These are phyloP conservation scores for Groenewaldozyma auringiensis DNA, from an alignment of 1,139 yeast species.

Conservation along the genomic window DNA sequence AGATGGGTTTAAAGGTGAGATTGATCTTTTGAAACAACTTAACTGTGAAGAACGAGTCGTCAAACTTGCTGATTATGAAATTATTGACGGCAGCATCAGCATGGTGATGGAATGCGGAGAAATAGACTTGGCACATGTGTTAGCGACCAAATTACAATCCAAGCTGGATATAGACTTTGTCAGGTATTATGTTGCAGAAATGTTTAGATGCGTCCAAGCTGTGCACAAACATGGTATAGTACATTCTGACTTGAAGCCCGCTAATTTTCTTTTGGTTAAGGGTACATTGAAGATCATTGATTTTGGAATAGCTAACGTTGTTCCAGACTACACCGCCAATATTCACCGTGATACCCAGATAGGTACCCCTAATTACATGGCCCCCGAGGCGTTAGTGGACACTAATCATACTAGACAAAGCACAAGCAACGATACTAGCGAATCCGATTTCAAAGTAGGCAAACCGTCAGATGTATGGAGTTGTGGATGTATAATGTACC, in stretches of 20 bases:
- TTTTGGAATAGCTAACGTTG: slow-evolving; percentile 93
- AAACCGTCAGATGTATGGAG: slow-evolving; percentile 98
- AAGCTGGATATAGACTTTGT: slow-evolving; percentile 73
- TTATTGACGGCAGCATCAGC: slow-evolving; percentile 55
- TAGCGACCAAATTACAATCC: slow-evolving; percentile 45
- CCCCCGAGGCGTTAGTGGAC: slow-evolving; percentile 87
- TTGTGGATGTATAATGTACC: slow-evolving; percentile 92
- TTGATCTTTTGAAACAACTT: slow-evolving; percentile 59
- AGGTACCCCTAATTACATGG: slow-evolving; percentile 97
- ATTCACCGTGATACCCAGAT: slow-evolving; percentile 85
- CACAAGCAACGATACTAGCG: slow-evolving; percentile 16
- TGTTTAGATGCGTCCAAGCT: slow-evolving; percentile 75
- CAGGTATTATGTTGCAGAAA: slow-evolving; percentile 70
- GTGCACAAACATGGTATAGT: slow-evolving; percentile 87
- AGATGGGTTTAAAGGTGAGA: slow-evolving; percentile 82
- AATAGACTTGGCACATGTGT: slow-evolving; percentile 76
- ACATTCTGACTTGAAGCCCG: slow-evolving; percentile 93
- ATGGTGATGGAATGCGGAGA: slow-evolving; percentile 96
- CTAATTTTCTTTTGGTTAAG: slow-evolving; percentile 80
- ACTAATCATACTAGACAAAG: slow-evolving; percentile 31
- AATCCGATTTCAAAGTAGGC: slow-evolving; percentile 63
- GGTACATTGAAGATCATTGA: slow-evolving; percentile 85
- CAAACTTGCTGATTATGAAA: slow-evolving; percentile 62
- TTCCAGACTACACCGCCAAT: slow-evolving; percentile 87
- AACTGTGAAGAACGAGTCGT: slow-evolving; percentile 68